Base-by-base conservation (phyloP, 2,329 filamentous ascomycete species). In the Alternaria infectoria region DNA sequence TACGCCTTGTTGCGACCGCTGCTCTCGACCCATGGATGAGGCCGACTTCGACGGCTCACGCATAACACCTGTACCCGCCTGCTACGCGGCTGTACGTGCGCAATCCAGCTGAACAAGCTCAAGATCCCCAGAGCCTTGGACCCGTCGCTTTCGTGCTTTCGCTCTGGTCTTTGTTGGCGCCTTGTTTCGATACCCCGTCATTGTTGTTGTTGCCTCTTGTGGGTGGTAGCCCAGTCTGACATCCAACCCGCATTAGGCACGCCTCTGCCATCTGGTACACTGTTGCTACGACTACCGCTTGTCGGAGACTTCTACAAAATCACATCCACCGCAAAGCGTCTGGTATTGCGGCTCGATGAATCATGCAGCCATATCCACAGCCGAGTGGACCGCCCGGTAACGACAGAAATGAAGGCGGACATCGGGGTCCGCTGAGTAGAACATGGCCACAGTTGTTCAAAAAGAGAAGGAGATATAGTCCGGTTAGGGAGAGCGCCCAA, bases 381-480 rank as follows among this genome's bases (percentile, higher is more conserved):
- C 66, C 57, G 30, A 58, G 51, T 21, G 67, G 64, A n/a, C 62
- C 66, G 56, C 52, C 61, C 52, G 69, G 69, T 58, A 63, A 58
- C 54, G 70, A 72, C 56, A 69, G 64, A 40, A 60, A 69, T 59
- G 66, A 68, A 19, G 51, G 61, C 17, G 43, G 68, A 10, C 71
- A 74, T 50, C 69, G 72, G 30, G 73, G 73, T 2, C 73, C 73
- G 21, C 57, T 76, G 32, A 74, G 72, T 55, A 70, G 72, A 60
- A 73, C 72, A 55, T 76, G 73, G 73, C 72, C 72, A 15, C 72
- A 76, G 21, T 25, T 76, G 11, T 75, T 76, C 65, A 76, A 76
- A 36, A 76, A 76, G 68, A 72, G 73, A 44, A 70, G 73, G 52
- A 68, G 73, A 70, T 72, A 74, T 61, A 76, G 73, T 62, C 73